Conservation (phyloP, 2,329 filamentous ascomycete genomes). For the Arthroderma sp. region DNA sequence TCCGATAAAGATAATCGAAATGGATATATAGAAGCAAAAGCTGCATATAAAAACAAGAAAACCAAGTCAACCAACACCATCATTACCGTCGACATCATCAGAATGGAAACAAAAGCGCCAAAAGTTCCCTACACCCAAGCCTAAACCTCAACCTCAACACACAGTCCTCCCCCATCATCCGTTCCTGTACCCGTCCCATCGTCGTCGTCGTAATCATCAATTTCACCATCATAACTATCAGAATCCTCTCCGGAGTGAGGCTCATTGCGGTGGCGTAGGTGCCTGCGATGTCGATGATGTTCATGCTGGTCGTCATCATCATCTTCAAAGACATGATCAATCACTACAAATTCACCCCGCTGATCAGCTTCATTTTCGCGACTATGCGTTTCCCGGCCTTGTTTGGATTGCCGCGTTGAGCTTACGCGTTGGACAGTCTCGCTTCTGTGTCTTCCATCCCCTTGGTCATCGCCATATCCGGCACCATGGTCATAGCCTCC, state of each 20-base stretch:
- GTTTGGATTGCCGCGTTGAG: not conserved
- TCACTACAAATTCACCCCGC: conserved; percentile 5
- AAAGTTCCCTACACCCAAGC: too few species aligned
- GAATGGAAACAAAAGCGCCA: too few species aligned
- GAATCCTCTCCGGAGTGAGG: not conserved
- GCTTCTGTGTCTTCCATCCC: not conserved
- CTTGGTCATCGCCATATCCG: not conserved
- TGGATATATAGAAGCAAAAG: too few species aligned
- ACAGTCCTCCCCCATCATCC: conserved; percentile 10
- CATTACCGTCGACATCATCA: too few species aligned
- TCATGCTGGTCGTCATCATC: not conserved
- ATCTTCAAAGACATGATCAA: conserved; percentile 4
- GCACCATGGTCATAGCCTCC: not conserved
- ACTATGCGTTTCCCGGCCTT: conserved; percentile 1
- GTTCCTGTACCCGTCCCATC: conserved; percentile 11
- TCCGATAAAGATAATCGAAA: too few species aligned
- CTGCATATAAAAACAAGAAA: too few species aligned
- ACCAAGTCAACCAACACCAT: too few species aligned
- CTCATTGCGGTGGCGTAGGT: not conserved
- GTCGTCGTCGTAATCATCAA: conserved; percentile 4
- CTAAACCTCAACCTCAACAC: conserved; percentile 13
- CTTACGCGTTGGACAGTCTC: not conserved
- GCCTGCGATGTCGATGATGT: not conserved
- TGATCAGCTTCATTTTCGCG: conserved; percentile 1
- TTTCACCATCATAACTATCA: conserved; percentile 10